Conservation (phyloP, 495 filamentous ascomycete genomes). For the Penicillium steckii region DNA sequence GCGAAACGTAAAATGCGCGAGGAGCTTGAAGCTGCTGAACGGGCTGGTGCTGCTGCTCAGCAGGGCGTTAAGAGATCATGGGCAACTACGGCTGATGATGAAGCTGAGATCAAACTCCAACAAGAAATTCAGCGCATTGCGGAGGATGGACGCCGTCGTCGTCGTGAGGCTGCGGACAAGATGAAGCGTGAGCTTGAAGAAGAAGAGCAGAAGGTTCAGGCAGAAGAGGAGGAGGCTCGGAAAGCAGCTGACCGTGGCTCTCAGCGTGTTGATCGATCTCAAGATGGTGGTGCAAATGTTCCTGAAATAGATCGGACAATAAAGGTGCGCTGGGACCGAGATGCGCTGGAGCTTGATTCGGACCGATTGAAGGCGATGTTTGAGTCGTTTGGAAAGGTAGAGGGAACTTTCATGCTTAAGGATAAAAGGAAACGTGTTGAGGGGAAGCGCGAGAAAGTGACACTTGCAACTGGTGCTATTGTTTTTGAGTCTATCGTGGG, state of each 20-base stretch:
- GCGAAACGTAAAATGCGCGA: constrained; percentile 71
- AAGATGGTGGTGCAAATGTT: constrained; percentile 47
- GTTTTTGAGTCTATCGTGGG: constrained; percentile 59
- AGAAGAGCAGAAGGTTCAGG: constrained; percentile 38
- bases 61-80: constrained; percentile 48
- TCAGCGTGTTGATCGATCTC: constrained; percentile 40
- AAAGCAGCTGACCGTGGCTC: constrained; percentile 30
- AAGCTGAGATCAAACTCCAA: constrained; percentile 57
- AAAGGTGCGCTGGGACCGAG: constrained; percentile 57
- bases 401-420: constrained; percentile 53
- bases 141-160: constrained; percentile 58
- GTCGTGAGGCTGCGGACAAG: constrained; percentile 49
- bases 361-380: constrained; percentile 47
- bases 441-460: constrained; percentile 54
- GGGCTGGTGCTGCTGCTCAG: constrained; percentile 35
- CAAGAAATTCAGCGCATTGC: constrained; percentile 61
- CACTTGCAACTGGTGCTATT: constrained; percentile 52
- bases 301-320: constrained; percentile 58
- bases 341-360: constrained; percentile 44
- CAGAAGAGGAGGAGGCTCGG: constrained; percentile 37
- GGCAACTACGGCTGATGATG: constrained; percentile 43
- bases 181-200: constrained; percentile 51
- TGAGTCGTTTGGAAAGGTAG: constrained; percentile 53
- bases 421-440: constrained; percentile 52
- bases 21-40: constrained; percentile 67